Evolutionary conservation across 2,329 filamentous ascomycete genomes (phyloP).

Genomic region (Beauveria pseudobassiana): DNA sequence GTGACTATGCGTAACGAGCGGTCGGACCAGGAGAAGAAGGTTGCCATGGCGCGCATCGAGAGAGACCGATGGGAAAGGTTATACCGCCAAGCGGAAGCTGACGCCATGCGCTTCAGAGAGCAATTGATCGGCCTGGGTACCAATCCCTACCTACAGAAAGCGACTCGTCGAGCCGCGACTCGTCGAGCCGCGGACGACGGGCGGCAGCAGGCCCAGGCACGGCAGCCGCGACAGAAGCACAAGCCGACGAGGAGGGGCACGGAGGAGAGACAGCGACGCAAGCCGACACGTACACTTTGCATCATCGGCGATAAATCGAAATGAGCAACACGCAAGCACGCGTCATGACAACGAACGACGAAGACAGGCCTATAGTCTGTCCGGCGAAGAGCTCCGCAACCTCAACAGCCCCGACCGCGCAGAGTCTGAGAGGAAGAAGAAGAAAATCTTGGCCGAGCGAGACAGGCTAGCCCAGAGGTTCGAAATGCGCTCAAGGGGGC

Average conservation of each 20-base stretch:
- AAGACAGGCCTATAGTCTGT: not conserved
- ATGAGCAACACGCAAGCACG: not conserved
- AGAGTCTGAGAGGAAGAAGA: not conserved
- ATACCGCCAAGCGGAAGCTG: too few species aligned
- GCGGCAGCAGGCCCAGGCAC: not conserved
- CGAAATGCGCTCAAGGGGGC: not conserved
- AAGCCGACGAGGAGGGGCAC: not conserved
- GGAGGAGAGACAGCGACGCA: not conserved
- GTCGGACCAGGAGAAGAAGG: not conserved
- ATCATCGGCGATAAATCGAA: not conserved
- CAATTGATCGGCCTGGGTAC: too few species aligned
- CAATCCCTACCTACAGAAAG: too few species aligned
- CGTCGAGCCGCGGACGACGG: too few species aligned
- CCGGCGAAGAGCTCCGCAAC: not conserved
- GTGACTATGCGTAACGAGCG: too few species aligned
- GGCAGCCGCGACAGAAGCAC: not conserved
- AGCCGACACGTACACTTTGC: not conserved
- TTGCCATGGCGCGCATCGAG: not conserved
- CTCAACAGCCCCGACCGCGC: not conserved
- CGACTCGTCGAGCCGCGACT: too few species aligned
- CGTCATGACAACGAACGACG: not conserved
- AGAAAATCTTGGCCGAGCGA: not conserved
- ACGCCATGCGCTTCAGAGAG: too few species aligned
- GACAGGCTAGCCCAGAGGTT: not conserved
- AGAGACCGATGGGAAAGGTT: not conserved